Conservation (phyloP, 768 basidiomycete species). For the Russula ochroleuca region DNA sequence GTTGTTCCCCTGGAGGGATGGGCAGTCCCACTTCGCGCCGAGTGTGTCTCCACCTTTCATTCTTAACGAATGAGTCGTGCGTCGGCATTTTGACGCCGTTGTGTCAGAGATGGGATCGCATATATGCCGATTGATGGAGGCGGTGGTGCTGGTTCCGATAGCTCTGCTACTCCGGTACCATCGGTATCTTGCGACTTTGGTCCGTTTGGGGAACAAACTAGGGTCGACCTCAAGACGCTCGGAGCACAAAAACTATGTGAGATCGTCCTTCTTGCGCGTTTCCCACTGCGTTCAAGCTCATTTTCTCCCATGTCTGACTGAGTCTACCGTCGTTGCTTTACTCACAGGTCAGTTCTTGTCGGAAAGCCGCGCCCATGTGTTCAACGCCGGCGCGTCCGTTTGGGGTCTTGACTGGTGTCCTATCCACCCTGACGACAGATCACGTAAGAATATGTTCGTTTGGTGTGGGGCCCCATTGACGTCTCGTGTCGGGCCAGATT, state of each 20-base stretch:
- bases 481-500: constrained; percentile 37
- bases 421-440: constrained; percentile 53
- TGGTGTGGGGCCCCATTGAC: not conserved
- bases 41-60: constrained; percentile 42
- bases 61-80: not conserved
- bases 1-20: constrained; percentile 44
- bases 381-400: constrained; percentile 87
- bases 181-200: constrained; percentile 62
- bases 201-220: constrained; percentile 51
- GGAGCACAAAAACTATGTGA: constrained; percentile 55
- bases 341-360: constrained; percentile 54
- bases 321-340: not conserved
- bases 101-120: constrained; percentile 47
- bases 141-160: constrained; percentile 36
- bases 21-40: constrained; percentile 38
- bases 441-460: constrained; percentile 39
- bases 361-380: constrained; percentile 59
- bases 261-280: constrained; percentile 27
- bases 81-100: not conserved
- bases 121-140: constrained; percentile 56
- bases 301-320: not conserved
- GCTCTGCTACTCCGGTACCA: constrained; percentile 48
- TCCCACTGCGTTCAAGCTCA: not conserved
- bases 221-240: constrained; percentile 50
- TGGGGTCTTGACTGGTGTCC: constrained; percentile 96